Evolutionary conservation across 73 alveolate species (phyloP), one percentile per base, ranked within the genome.

Genomic region (Tetrahymena thermophila): DNA sequence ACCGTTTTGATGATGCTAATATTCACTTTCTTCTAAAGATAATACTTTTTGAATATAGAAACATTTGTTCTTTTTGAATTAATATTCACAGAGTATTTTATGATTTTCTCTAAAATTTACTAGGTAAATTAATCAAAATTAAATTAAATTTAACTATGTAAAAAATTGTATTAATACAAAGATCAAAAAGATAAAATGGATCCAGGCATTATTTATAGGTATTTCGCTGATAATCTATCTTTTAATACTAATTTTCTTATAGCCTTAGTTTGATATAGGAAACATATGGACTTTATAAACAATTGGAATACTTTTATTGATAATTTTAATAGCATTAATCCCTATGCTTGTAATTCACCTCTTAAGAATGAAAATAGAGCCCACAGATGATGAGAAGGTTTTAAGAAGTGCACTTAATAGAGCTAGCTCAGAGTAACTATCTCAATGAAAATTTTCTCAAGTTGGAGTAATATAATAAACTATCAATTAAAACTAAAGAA

Each of bases 1-100:
- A 71, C 89, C 11, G 89, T 71, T 4, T 3, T 71, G 37, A 71
- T 71, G 89, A 71, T 71, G 89, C 40, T 71, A 28, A 31, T 71
- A 23, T 71, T 71, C 89, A 71, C 42, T 71, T 71, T n/a, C 40
- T 71, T 71, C 89, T 28, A 31, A 71, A 71, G 89, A 71, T n/a
- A 71, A 13, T 71, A 71, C 37, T 71, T 71, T 31, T 71, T 71
- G 31, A 71, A 71, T 71, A 71, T 71, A 71, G 89, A 71, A 31
- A 71, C 89, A 7, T 71, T 71, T 23, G 89, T 71, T 7, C 37
- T 71, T 31, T 71, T 71, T 10, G 89, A 71, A 31, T 31, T 71
- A 28, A 71, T 71, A 71, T 19, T 71, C 5, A 85, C 97, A 9
- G 97, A 95, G 38, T 95, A 34, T 50, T 85, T 94, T 43, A 89